phyloP scores from a whole-genome alignment of 2,329 filamentous ascomycete species.

The Hypoxylon sp. region DNA sequence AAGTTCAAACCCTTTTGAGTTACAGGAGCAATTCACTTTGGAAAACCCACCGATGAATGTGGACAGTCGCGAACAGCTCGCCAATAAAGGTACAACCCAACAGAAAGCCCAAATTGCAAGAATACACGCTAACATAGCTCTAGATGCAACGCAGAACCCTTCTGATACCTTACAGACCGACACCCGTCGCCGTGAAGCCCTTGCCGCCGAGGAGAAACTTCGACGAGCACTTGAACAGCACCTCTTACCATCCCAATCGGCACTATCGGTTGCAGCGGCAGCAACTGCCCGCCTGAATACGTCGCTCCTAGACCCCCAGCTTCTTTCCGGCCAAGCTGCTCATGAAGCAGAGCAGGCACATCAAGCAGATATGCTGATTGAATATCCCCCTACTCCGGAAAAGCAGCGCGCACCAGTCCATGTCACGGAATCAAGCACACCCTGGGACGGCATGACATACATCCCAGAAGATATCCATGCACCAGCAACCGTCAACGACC shows the following conservation, averaged over 20 bases:
- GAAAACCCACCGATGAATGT: conserved; percentile 69
- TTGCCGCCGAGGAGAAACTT: conserved; percentile 63
- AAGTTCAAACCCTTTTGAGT: conserved; percentile 59
- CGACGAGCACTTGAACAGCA: conserved; percentile 59
- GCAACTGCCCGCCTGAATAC: conserved; percentile 70
- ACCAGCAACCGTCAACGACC: conserved; percentile 52
- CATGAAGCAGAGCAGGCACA: conserved; percentile 37
- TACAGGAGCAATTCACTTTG: conserved; percentile 72
- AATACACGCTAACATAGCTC: conserved; percentile 16
- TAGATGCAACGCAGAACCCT: conserved; percentile 41
- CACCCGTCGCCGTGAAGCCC: conserved; percentile 51
- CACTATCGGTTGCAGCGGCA: conserved; percentile 70
- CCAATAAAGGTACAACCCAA: conserved; percentile 56
- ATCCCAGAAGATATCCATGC: conserved; percentile 53
- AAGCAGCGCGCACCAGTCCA: conserved; percentile 28
- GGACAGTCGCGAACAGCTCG: conserved; percentile 57
- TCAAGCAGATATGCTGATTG: conserved; percentile 51
- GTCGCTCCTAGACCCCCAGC: conserved; percentile 68
- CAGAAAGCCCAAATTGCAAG: not conserved
- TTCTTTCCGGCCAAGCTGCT: conserved; percentile 50
- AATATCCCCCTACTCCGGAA: conserved; percentile 48
- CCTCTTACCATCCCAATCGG: conserved; percentile 61
- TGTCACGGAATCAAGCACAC: conserved; percentile 36
- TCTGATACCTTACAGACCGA: conserved; percentile 50
- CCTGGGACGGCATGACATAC: conserved; percentile 55